Conservation (phyloP, 225 moss, liverwort and hornwort genomes). For the Sphagnum tenellum region DNA sequence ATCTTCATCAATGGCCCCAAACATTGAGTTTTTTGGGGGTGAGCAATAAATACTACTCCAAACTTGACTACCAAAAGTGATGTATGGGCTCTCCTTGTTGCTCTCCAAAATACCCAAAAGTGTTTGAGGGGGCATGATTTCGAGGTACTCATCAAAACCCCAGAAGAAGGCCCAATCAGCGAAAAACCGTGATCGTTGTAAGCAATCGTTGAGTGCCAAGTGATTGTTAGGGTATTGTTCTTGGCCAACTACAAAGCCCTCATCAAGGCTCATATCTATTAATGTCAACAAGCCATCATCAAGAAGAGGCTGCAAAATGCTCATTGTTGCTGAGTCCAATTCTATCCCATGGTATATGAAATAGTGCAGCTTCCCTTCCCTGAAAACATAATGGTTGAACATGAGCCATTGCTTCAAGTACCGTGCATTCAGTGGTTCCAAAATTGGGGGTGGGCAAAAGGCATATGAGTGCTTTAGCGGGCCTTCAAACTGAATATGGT, state of each 20-base stretch:
- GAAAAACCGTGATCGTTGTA: constrained; percentile 31
- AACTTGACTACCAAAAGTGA: constrained; percentile 42
- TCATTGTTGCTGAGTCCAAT: constrained; percentile 13
- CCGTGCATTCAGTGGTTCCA: constrained; percentile 17
- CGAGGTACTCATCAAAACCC: constrained; percentile 61
- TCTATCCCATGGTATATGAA: constrained; percentile 44
- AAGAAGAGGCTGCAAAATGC: constrained; percentile 32
- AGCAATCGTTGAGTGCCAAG: constrained; percentile 53
- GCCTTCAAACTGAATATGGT: constrained; percentile 24
- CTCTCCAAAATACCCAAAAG: constrained; percentile 31
- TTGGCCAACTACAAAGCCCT: constrained; percentile 10
- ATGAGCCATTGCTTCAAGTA: constrained; percentile 59
- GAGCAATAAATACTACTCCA: constrained; percentile 40
- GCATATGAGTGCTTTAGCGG: constrained; percentile 31
- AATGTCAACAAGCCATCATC: constrained; percentile 34
- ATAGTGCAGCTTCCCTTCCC: constrained; percentile 25
- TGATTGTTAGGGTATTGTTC: constrained; percentile 55
- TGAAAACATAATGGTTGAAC: constrained; percentile 47
- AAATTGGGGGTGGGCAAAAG: constrained; percentile 50
- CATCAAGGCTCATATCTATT: constrained; percentile 24
- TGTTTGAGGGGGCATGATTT: constrained; percentile 15
- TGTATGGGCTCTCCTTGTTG: constrained; percentile 29
- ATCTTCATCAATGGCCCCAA: not conserved
- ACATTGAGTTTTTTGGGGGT: not conserved
- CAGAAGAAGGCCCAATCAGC: constrained; percentile 50